Percentiles rank a stretch among this genome's conserved stretches.
Evolutionary conservation across 2,329 filamentous ascomycete genomes (phyloP).

Genomic region (Lachnellula subtilissima): DNA sequence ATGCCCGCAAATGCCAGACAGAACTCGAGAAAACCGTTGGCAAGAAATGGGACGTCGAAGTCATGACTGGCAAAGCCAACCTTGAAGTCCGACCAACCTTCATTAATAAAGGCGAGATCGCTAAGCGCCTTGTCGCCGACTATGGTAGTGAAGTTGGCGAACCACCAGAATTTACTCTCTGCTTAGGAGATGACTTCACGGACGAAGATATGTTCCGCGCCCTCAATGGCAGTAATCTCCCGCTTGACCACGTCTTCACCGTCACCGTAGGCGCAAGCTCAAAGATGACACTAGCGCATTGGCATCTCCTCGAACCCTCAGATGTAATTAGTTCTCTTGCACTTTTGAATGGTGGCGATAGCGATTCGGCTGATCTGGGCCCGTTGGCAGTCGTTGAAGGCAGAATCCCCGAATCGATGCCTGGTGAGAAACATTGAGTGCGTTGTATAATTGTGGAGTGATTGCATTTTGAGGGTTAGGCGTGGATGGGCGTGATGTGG

Average conservation of each 20-base stretch:
- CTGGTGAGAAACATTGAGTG: slow-evolving; percentile 7
- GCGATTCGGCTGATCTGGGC: slow-evolving; percentile 24
- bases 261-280: slow-evolving; percentile 88
- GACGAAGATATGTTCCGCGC: slow-evolving; percentile 97
- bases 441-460: no score
- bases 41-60: slow-evolving; percentile 83
- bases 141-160: slow-evolving; percentile 54
- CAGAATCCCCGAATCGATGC: slow-evolving; percentile 22
- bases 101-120: slow-evolving; percentile 97
- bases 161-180: slow-evolving; percentile 79
- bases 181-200: slow-evolving; percentile 91
- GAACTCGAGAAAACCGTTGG: slow-evolving; percentile 73
- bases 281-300: slow-evolving; percentile 85
- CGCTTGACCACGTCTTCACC: slow-evolving; percentile 70
- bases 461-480: no score
- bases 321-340: slow-evolving; percentile 74
- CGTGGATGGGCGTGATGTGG: no score
- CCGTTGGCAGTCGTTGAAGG: slow-evolving; percentile 27
- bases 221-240: slow-evolving; percentile 56
- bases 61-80: slow-evolving; percentile 96
- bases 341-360: slow-evolving; percentile 39
- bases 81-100: slow-evolving; percentile 94
- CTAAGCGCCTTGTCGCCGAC: slow-evolving; percentile 71
- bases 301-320: slow-evolving; percentile 81
- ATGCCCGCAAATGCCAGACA: slow-evolving; percentile 75